Percentiles rank a stretch among this genome's conserved stretches.
These are phyloP conservation scores for Ajuga reptans DNA, from an alignment of 305 asterid species.

Conservation along the genomic window DNA sequence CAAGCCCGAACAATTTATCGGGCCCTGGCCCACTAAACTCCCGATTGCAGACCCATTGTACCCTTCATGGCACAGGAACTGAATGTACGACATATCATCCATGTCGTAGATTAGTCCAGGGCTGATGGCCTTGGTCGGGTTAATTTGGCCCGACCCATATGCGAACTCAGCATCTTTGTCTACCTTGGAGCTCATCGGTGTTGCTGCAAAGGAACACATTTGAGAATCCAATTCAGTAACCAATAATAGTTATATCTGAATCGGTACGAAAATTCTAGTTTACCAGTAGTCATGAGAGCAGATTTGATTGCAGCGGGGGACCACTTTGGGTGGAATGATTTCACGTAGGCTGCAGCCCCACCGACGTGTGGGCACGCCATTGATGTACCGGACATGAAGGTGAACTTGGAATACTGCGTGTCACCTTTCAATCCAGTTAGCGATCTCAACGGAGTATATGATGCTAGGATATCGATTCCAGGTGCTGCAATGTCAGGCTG, in stretches of 20 bases:
- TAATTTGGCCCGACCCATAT: slow-evolving; percentile 73
- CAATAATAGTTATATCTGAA: neutral
- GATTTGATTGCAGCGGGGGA: slow-evolving; percentile 83
- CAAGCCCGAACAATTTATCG: slow-evolving; percentile 56
- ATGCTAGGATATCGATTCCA: slow-evolving; percentile 76
- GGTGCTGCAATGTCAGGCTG: slow-evolving; percentile 94
- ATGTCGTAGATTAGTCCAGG: slow-evolving; percentile 82
- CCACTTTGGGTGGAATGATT: slow-evolving; percentile 76
- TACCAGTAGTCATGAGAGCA: slow-evolving; percentile 83
- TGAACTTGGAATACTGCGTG: slow-evolving; percentile 57
- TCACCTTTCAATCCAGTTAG: slow-evolving; percentile 73
- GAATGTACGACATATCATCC: slow-evolving; percentile 63
- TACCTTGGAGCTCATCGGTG: slow-evolving; percentile 47
- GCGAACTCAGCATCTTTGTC: slow-evolving; percentile 66
- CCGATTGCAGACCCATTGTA: slow-evolving; percentile 45
- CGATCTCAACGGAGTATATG: slow-evolving; percentile 65
- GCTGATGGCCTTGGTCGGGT: slow-evolving; percentile 55
- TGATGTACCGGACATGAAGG: slow-evolving; percentile 86
- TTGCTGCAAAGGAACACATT: slow-evolving; percentile 24
- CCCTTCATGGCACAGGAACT: slow-evolving; percentile 75
- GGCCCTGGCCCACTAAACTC: slow-evolving; percentile 33
- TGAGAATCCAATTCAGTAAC: neutral
- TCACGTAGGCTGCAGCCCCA: slow-evolving; percentile 82
- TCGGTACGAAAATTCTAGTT: neutral
- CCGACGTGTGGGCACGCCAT: slow-evolving; percentile 91